A percentile compares a stretch with the other conserved stretches of the same genome.
These are phyloP conservation scores for Darksidea phi DNA, from an alignment of 495 filamentous ascomycete species.

Conservation along the genomic window DNA sequence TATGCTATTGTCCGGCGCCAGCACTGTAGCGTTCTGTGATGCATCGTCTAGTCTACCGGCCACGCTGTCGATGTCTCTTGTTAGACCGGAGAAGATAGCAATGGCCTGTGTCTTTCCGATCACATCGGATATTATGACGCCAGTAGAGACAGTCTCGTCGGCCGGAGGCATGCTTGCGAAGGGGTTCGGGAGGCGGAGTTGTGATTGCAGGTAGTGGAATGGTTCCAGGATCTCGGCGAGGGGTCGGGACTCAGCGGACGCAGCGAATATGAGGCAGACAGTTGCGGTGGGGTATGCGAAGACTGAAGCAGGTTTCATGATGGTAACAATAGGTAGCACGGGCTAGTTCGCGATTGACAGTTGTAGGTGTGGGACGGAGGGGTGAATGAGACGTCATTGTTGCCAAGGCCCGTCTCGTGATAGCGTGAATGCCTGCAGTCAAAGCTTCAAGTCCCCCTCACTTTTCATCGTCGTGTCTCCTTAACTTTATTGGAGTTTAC, in stretches of 20 bases:
- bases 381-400: constrained; percentile 29
- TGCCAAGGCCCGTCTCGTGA: constrained; percentile 25
- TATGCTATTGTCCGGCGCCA: constrained; percentile 81
- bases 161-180: constrained; percentile 43
- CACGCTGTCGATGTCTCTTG: constrained; percentile 73
- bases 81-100: constrained; percentile 85
- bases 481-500: neutral
- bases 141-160: constrained; percentile 31
- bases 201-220: constrained; percentile 16
- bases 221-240: constrained; percentile 22
- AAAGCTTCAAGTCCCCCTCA: neutral
- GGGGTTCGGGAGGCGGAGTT: constrained; percentile 35
- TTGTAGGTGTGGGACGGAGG: constrained; percentile 4
- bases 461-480: neutral
- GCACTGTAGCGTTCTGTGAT: constrained; percentile 75
- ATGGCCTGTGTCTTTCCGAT: constrained; percentile 77
- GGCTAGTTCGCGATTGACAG: neutral
- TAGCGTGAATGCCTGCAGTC: constrained; percentile 11
- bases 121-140: constrained; percentile 75
- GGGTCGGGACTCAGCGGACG: constrained; percentile 27
- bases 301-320: constrained; percentile 30
- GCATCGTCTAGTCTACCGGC: constrained; percentile 68
- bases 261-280: constrained; percentile 19
- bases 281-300: constrained; percentile 21
- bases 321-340: constrained; percentile 1